Base-by-base conservation (phyloP, 2,329 filamentous ascomycete species). In the Penicillium sp. region DNA sequence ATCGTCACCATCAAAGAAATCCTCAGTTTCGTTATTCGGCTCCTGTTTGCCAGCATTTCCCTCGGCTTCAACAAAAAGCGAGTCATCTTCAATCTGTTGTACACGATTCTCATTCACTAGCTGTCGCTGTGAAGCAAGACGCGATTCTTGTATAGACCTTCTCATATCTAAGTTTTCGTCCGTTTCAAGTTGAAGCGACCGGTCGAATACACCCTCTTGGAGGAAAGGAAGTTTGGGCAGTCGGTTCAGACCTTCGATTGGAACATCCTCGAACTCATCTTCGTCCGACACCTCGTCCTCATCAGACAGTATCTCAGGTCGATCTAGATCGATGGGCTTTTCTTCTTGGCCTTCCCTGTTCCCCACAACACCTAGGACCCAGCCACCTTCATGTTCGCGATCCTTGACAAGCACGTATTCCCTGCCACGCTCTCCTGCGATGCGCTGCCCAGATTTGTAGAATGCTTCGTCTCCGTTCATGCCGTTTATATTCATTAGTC, bases 391-490 rank as follows among this genome's bases (percentile, higher is more conserved):
- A 1, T 88, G 89, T 0, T 89, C 88, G 39, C 94, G 88, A 60
- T 97, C 97, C 70, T 93, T 95, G 34, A 98, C 90, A 4, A 98
- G 74, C 12, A 98, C 90, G 62, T 98, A 98, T 67, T 98, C 93
- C 61, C 88, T 84, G 13, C 88, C 87, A 62, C 84, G 88, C 64
- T 98, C 93, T 43, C 93, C 73, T 24, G 73, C 74, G 51, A 76
- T 72, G 39, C 74, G 67, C 29, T 72, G 68, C 42, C 81, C 80
- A 2, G 78, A 78, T 7, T 79, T 75, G 48, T 88, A 78, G 22
- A 86, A 84, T 34, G 84, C 72, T 61, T 91, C 86, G 15, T 84
- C 80, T 17, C 81, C 84, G 19, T 83, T 84, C 87, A 95, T 94
- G 32, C 90, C 91, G 59, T 91, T 89, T 60, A 98, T 80, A 60